These are phyloP conservation scores for Trichoderma afroharzianum DNA, from an alignment of 2,329 filamentous ascomycete genomes.

Conservation along the genomic window DNA sequence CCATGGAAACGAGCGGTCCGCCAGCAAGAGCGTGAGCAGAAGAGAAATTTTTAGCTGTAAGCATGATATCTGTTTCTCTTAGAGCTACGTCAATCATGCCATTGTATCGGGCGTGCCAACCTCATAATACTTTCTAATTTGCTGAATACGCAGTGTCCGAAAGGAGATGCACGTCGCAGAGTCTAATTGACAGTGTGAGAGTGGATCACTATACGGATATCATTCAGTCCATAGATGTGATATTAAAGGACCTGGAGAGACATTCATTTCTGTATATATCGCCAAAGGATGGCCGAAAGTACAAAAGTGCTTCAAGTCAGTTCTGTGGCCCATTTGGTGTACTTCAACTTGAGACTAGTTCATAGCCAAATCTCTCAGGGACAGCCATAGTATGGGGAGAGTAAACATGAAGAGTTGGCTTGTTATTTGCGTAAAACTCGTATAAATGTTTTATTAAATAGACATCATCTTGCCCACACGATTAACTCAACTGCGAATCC, in stretches of 20 bases:
- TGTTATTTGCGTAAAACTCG: rapidly evolving
- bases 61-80: neutral
- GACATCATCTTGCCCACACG: too few relatives aligned
- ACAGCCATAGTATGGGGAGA: neutral
- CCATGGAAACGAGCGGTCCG: neutral
- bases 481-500: too few relatives aligned
- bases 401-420: neutral
- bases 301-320: neutral
- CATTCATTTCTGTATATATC: neutral
- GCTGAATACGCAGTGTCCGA: neutral
- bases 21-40: neutral
- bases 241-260: neutral
- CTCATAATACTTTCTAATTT: neutral
- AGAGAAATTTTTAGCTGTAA: neutral
- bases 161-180: neutral
- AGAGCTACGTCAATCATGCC: neutral
- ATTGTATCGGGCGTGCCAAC: rapidly evolving
- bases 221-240: neutral
- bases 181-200: neutral
- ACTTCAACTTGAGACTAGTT: neutral
- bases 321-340: neutral
- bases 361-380: neutral
- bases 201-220: neutral
- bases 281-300: neutral
- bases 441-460: neutral